Conservation (phyloP, 2,329 filamentous ascomycete species). For the Xylariales sp. region DNA sequence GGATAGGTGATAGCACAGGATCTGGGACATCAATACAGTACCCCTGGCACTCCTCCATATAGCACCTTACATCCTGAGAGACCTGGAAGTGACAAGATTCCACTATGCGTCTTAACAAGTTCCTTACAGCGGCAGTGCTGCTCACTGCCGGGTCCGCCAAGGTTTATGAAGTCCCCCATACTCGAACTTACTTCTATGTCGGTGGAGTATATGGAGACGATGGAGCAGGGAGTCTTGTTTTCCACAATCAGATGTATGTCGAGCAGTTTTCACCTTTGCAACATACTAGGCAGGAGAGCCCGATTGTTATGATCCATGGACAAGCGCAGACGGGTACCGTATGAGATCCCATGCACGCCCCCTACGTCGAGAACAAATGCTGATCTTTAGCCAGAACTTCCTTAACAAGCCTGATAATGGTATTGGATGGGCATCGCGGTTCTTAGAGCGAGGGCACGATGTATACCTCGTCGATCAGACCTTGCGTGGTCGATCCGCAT, state of each 20-base stretch:
- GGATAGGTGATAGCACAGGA: too few species aligned
- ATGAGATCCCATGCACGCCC: slow-evolving; percentile 13
- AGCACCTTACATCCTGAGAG: too few species aligned
- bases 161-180: too few species aligned
- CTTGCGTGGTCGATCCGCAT: slow-evolving; percentile 39
- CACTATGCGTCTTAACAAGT: too few species aligned
- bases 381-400: slow-evolving; percentile 31
- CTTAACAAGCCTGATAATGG: slow-evolving; percentile 42
- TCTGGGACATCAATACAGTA: too few species aligned
- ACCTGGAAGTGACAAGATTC: too few species aligned
- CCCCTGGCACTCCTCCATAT: too few species aligned
- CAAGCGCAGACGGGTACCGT: slow-evolving; percentile 36
- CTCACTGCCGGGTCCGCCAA: too few species aligned
- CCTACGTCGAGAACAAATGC: slow-evolving; percentile 3
- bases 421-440: slow-evolving; percentile 43
- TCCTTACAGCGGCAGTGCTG: too few species aligned
- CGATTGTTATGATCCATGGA: slow-evolving; percentile 39
- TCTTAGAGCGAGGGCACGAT: slow-evolving; percentile 40
- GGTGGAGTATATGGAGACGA: too few species aligned
- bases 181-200: too few species aligned
- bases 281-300: slow-evolving; percentile 14
- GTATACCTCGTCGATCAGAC: slow-evolving; percentile 44
- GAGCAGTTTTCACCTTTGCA: slow-evolving; percentile 43
- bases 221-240: too few species aligned
- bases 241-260: slow-evolving; percentile 56